A percentile compares a stretch with the other conserved stretches of the same genome.
These are phyloP conservation scores for Arachis monticola DNA, from an alignment of 331 rosid species.

Conservation along the genomic window DNA sequence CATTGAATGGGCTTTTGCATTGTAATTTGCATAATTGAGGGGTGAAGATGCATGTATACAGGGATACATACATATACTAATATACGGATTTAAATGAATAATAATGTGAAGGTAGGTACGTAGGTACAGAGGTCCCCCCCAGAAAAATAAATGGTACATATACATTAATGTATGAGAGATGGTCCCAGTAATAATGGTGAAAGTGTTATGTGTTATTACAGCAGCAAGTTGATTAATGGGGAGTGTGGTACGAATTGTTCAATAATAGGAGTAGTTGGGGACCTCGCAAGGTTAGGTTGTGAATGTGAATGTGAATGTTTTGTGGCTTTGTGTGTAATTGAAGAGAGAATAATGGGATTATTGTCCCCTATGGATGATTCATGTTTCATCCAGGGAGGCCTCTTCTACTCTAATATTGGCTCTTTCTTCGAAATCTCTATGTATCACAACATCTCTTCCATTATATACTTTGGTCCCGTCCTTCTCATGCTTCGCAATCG, in stretches of 20 bases:
- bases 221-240: slow-evolving; percentile 18
- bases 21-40: slow-evolving; percentile 42
- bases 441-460: neutral
- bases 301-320: slow-evolving; percentile 19
- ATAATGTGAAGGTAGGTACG: no score
- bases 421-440: slow-evolving; percentile 20
- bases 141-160: slow-evolving; percentile 1
- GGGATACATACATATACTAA: neutral
- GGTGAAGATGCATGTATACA: slow-evolving; percentile 17
- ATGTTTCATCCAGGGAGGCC: slow-evolving; percentile 76
- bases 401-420: slow-evolving; percentile 22
- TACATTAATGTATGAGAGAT: slow-evolving; percentile 35
- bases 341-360: slow-evolving; percentile 36
- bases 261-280: slow-evolving; percentile 39
- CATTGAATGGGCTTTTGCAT: slow-evolving; percentile 19
- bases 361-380: slow-evolving; percentile 57
- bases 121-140: slow-evolving; percentile 34
- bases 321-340: slow-evolving; percentile 30
- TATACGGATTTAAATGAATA: slow-evolving; percentile 5
- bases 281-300: slow-evolving; percentile 36
- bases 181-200: slow-evolving; percentile 46
- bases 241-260: slow-evolving; percentile 35
- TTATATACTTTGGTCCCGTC: slow-evolving; percentile 36
- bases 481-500: slow-evolving; percentile 34
- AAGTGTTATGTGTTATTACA: slow-evolving; percentile 24